Evolutionary conservation across 495 filamentous ascomycete genomes (phyloP).

Genomic region (Lentithecium fluviatile): DNA sequence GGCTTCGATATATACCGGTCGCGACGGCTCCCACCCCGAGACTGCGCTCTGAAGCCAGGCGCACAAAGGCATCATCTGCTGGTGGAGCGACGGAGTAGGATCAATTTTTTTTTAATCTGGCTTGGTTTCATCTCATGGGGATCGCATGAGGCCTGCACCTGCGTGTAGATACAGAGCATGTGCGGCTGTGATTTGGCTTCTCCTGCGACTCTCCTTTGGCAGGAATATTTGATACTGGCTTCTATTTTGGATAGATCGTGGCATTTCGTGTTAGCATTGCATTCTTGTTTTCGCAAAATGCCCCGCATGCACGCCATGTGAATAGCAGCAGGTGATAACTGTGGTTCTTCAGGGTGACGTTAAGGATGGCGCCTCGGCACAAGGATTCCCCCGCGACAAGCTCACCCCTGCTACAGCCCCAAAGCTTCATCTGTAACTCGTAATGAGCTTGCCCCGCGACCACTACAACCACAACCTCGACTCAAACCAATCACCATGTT

Average conservation of each 20-base stretch:
- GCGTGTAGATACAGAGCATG: background rate
- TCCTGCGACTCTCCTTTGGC: background rate
- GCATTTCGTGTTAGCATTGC: conserved; percentile 2
- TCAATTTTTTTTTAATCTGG: background rate
- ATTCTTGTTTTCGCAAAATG: background rate
- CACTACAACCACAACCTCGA: conserved; percentile 7
- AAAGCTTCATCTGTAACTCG: background rate
- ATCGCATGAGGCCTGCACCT: conserved; percentile 4
- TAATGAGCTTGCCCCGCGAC: conserved; percentile 1
- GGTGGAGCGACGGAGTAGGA: background rate
- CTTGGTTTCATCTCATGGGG: background rate
- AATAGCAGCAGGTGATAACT: background rate
- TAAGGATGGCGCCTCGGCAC: background rate
- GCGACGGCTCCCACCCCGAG: background rate
- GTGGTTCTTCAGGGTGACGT: background rate
- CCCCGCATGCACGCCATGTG: background rate
- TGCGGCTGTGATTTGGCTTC: background rate
- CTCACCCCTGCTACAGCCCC: background rate
- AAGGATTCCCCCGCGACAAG: background rate
- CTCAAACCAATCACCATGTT: conserved; percentile 59
- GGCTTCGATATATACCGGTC: background rate
- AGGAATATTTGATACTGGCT: background rate
- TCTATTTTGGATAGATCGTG: background rate
- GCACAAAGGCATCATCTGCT: background rate
- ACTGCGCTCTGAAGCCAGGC: background rate